Evolutionary conservation across 1,284 basidiomycete species (phyloP).

Genomic region (Malassezia pachydermatis): DNA sequence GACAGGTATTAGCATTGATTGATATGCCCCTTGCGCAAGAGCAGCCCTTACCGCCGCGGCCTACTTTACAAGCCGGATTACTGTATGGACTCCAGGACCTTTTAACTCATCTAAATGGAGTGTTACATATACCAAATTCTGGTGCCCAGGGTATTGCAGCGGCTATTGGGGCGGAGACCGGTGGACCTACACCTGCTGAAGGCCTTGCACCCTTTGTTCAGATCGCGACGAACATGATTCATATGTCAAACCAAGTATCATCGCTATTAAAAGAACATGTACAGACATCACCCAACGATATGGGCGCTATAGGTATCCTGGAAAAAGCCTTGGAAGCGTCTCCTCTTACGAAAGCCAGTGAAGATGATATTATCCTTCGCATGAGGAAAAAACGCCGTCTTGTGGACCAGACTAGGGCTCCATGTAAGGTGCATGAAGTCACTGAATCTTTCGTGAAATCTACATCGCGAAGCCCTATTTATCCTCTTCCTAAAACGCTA

Average conservation of each 20-base stretch:
- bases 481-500: conserved; percentile 4
- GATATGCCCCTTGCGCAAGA: not conserved
- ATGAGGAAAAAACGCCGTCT: conserved; percentile 11
- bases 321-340: not conserved
- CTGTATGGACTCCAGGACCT: conserved; percentile 12
- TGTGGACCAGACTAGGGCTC: no score
- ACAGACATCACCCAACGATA: not conserved
- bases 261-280: not conserved
- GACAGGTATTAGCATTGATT: conserved; percentile 8
- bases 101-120: conserved; percentile 2
- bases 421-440: not conserved
- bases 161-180: not conserved
- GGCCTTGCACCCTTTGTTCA: conserved; percentile 3
- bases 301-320: not conserved
- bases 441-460: not conserved
- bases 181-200: not conserved
- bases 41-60: not conserved
- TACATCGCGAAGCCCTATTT: not conserved
- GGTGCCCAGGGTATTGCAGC: conserved; percentile 5
- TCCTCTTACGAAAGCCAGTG: not conserved
- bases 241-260: not conserved
- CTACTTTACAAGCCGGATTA: conserved; percentile 7
- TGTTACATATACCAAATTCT: not conserved
- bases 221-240: not conserved
- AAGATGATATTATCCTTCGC: conserved; percentile 2